A percentile compares a stretch with the other conserved stretches of the same genome.
Evolutionary conservation across 1,139 yeast genomes (phyloP).

Genomic region (Suhomyces guaymorum): DNA sequence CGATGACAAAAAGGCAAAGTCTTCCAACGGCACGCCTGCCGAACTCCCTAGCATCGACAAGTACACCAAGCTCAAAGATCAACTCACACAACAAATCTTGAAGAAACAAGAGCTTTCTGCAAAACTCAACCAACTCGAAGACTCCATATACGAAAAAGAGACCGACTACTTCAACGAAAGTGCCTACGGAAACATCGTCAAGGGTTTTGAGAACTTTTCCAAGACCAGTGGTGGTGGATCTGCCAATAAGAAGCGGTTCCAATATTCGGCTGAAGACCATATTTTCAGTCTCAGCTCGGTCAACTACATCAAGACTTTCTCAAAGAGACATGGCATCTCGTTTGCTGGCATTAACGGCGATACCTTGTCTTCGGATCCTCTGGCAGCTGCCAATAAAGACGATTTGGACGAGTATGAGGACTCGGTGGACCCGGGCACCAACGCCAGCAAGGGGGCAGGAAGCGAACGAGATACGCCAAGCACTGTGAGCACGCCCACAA

Average conservation of each 20-base stretch:
- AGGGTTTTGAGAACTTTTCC: slow-evolving; percentile 83
- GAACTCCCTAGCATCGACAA: slow-evolving; percentile 17
- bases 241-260: slow-evolving; percentile 53
- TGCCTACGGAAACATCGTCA: slow-evolving; percentile 76
- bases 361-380: slow-evolving; percentile 5
- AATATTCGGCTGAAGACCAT: slow-evolving; percentile 77
- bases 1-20: slow-evolving; percentile 2
- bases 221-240: slow-evolving; percentile 40
- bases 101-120: slow-evolving; percentile 67
- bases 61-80: slow-evolving; percentile 67
- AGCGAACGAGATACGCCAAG: slow-evolving; percentile 8
- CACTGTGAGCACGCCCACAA: slow-evolving; percentile 30
- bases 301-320: slow-evolving; percentile 62
- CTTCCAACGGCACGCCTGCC: slow-evolving; percentile 8
- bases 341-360: slow-evolving; percentile 14
- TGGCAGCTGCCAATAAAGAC: slow-evolving; percentile 23
- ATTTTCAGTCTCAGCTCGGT: slow-evolving; percentile 82
- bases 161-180: slow-evolving; percentile 72
- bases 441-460: slow-evolving; percentile 7
- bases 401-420: slow-evolving; percentile 51
- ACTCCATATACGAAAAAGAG: slow-evolving; percentile 79
- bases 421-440: slow-evolving; percentile 35
- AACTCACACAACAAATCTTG: slow-evolving; percentile 63
- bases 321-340: slow-evolving; percentile 34
- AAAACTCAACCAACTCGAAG: slow-evolving; percentile 66